phyloP scores from a whole-genome alignment of 2,329 filamentous ascomycete genomes.

The Zymoseptoria pseudotritici region DNA sequence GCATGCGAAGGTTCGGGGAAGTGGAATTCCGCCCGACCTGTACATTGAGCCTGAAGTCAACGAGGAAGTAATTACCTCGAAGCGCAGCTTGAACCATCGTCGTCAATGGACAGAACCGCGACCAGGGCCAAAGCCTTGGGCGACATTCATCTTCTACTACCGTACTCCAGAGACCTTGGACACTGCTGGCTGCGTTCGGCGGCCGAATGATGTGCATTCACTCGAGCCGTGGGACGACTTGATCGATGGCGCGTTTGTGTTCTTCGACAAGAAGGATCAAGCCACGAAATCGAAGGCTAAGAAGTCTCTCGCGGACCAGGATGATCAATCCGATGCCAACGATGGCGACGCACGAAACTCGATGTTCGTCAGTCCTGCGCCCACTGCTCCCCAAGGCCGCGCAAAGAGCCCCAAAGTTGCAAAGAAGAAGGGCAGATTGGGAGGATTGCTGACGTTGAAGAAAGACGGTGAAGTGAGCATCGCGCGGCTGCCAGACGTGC shows the following conservation, averaged over 20 bases:
- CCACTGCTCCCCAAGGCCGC: background rate
- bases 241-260: slow-evolving; percentile 1
- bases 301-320: background rate
- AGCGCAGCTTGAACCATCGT: slow-evolving; percentile 12
- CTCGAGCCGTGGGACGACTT: slow-evolving; percentile 6
- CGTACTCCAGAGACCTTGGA: slow-evolving; percentile 24
- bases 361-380: background rate
- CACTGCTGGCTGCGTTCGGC: slow-evolving; percentile 13
- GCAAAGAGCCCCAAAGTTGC: background rate
- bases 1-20: slow-evolving; percentile 7
- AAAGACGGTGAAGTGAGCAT: background rate
- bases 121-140: slow-evolving; percentile 33
- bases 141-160: slow-evolving; percentile 37
- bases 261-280: background rate
- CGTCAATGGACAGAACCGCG: slow-evolving; percentile 18
- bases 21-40: slow-evolving; percentile 18
- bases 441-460: background rate
- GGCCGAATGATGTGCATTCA: slow-evolving; percentile 4
- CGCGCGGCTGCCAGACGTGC: background rate
- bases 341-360: background rate
- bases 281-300: background rate
- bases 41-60: slow-evolving; percentile 14
- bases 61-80: slow-evolving; percentile 5
- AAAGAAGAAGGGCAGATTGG: slow-evolving; percentile 1
- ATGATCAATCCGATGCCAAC: background rate